Evolutionary conservation across 1,284 basidiomycete genomes (phyloP).

Genomic region (Sporisorium scitamineum): DNA sequence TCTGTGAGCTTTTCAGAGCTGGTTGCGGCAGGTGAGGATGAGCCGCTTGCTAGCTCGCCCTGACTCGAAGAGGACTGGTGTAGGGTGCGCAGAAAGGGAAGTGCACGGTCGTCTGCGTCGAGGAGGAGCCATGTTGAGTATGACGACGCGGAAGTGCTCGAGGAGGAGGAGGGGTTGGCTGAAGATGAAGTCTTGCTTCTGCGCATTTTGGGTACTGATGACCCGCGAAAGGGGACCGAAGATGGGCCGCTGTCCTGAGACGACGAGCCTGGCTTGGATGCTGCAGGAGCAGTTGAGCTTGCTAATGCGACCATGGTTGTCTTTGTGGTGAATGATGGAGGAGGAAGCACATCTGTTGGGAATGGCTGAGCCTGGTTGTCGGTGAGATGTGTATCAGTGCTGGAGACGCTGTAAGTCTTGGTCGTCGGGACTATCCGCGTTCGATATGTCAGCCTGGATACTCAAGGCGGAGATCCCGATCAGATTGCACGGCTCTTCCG

Average conservation of each 20-base stretch:
- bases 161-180: not conserved
- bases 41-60: slow-evolving; percentile 3
- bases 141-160: not conserved
- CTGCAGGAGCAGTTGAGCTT: not conserved
- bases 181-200: slow-evolving; percentile 10
- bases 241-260: slow-evolving; percentile 27
- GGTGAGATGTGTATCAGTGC: not conserved
- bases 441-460: no score
- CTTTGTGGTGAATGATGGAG: not conserved
- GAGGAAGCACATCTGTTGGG: slow-evolving; percentile 1
- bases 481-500: not conserved
- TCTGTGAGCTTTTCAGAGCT: slow-evolving; percentile 39
- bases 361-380: not conserved
- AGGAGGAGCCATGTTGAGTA: slow-evolving; percentile 41
- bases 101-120: slow-evolving; percentile 29
- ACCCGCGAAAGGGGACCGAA: slow-evolving; percentile 34
- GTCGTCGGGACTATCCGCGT: not conserved
- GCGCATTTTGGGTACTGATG: slow-evolving; percentile 26
- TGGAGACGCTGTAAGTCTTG: not conserved
- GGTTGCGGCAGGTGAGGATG: slow-evolving; percentile 19
- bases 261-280: slow-evolving; percentile 9
- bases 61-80: not conserved
- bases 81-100: slow-evolving; percentile 27
- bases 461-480: no score
- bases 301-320: slow-evolving; percentile 19